Evolutionary conservation across 345 rosid species (phyloP), one percentile per base, ranked within the genome.

Genomic region (Eucalyptus coolabah): DNA sequence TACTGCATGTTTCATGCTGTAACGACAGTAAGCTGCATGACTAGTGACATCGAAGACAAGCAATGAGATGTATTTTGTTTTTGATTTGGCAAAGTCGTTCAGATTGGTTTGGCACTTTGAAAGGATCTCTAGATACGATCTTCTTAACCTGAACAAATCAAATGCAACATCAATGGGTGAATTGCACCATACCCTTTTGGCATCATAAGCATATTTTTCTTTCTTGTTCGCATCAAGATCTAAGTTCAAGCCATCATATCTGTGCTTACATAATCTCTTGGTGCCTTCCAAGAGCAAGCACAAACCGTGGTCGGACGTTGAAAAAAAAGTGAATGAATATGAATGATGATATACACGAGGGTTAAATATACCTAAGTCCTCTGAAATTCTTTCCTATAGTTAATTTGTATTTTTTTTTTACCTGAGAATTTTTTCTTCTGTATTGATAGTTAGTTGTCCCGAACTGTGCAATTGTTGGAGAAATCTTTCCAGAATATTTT

Each of bases 371-470:
- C 32, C 32, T 1, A 28, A 60, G 32, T 60, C 67, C 67, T 12
- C 8, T 60, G n/a, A 28, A 26, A 12, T 60, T 60, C 2, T 60
- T 60, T 26, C 0, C 7, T 60, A 26, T 1, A 0, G 67, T 12
- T 12, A 26, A 12, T 60, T 60, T 60, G 16, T 47, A 7, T 44
- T 49, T 47, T 24, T 60, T 26, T 60, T 28, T 6, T 0, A 2
- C n/a, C 67, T 60, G 15, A 26, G 32, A 26, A 60, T 0, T 6
- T 28, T 60, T 28, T 60, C 32, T 12, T 60, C 8, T 28, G 2
- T 2, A 60, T 60, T 28, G 4, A 60, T 60, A 60, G 67, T 28
- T 26, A 60, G n/a, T 60, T 12, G 32, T 60, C 32, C 30, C 67
- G 8, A 60, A 28, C 32, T 6, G 15, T 60, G n/a, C 32, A 28